Percentiles rank a stretch among this genome's conserved stretches.
phyloP scores from a whole-genome alignment of 2,329 filamentous ascomycete species.

The Diaporthe longicolla region DNA sequence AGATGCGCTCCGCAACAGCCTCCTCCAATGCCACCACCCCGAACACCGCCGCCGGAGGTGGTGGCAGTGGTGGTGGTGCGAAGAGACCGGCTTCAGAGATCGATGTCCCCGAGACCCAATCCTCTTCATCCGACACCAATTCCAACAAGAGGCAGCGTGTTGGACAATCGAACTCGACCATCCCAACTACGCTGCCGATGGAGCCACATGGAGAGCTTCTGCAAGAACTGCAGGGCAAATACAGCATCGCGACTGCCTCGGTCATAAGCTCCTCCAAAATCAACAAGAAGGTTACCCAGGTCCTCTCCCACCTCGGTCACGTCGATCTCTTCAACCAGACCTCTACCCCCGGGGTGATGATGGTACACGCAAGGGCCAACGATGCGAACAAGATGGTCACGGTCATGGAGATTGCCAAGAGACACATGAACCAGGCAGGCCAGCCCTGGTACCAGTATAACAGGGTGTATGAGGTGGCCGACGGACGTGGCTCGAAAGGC shows the following conservation, averaged over 20 bases:
- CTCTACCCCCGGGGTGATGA: conserved; percentile 53
- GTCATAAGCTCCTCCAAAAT: conserved; percentile 74
- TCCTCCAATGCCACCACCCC: background rate
- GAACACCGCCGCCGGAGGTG: background rate
- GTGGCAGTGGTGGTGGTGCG: background rate
- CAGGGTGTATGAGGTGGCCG: conserved; percentile 64
- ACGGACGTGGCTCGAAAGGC: conserved; percentile 44
- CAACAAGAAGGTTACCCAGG: conserved; percentile 64
- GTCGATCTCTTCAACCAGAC: conserved; percentile 47
- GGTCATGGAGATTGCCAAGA: conserved; percentile 76
- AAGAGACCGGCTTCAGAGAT: conserved; percentile 35
- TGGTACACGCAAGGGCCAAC: conserved; percentile 65
- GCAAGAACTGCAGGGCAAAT: conserved; percentile 59
- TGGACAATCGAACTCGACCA: conserved; percentile 40
- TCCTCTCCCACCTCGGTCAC: conserved; percentile 60
- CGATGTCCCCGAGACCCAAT: conserved; percentile 25
- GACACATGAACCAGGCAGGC: conserved; percentile 63
- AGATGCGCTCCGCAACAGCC: background rate
- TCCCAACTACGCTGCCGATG: conserved; percentile 47
- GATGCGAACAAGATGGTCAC: conserved; percentile 77
- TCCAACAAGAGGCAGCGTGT: conserved; percentile 46
- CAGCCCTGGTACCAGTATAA: conserved; percentile 71
- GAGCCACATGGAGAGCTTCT: conserved; percentile 60
- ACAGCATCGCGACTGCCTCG: conserved; percentile 66
- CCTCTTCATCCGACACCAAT: background rate